Evolutionary conservation across 768 basidiomycete genomes (phyloP), one percentile per base, ranked within the genome.

Genomic region (Suillus fuscotomentosus): DNA sequence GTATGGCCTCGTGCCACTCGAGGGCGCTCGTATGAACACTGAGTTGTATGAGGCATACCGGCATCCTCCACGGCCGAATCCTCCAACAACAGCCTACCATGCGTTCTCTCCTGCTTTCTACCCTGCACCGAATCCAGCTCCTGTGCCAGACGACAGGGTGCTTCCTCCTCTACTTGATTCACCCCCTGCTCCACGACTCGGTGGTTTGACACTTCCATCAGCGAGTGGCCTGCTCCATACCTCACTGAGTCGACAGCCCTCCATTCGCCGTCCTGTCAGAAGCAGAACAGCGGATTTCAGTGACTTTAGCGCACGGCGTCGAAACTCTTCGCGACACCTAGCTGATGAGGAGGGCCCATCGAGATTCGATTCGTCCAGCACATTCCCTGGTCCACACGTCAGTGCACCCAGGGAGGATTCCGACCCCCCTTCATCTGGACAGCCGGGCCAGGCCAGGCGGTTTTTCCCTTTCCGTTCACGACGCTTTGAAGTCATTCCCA

Each of bases 31-130:
- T 45, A 69, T 85, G 61, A 86, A 86, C 65, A 74, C 86, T 14
- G 87, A 90, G 55, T 66, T 92, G 31, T 87, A 87, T 71, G 90
- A 92, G 61, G 87, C 88, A 14, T 87, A 86, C 73, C 76, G 77
- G 39, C 78, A 80, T 63, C 68, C 69, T 66, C 68, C 68, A 66
- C 71, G 73, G 71, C 71, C 72, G 65, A 71, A 66, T 71, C 70
- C 72, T 55, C 65, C 72, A 60, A 43, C 67, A 59, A 41, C 67
- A 42, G 17, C 57, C 24, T 59, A n/a, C 69, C 74, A 54, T 65
- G 70, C 60, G 64, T 69, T 65, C 11, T 72, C 57, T 31, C 57
- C 56, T 63, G 68, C 61, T 57, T 68, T 64, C 65, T 68, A 70
- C 67, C 70, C 74, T 63, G 70, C 77, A 59, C 69, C 75, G 24